Conservation (phyloP, 129 eudicot genomes). For the Rutidosis leptorrhynchoides region DNA sequence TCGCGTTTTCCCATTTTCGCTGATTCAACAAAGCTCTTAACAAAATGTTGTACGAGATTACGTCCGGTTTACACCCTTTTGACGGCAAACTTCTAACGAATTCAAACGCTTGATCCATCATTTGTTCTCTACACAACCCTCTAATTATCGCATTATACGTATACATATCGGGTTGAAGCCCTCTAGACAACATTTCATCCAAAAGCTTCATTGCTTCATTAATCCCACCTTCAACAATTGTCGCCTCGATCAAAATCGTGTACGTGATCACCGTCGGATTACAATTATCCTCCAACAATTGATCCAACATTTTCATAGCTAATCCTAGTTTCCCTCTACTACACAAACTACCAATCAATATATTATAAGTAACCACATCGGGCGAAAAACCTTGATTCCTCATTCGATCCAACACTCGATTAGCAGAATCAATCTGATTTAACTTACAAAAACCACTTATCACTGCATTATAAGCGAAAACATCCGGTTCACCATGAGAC, state of each 20-base stretch:
- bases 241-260: slow-evolving; percentile 68
- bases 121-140: slow-evolving; percentile 65
- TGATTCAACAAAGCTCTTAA: slow-evolving; percentile 54
- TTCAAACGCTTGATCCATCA: slow-evolving; percentile 54
- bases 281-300: slow-evolving; percentile 47
- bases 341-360: slow-evolving; percentile 66
- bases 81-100: slow-evolving; percentile 45
- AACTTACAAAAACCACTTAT: slow-evolving; percentile 71
- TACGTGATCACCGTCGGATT: slow-evolving; percentile 61
- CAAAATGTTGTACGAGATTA: slow-evolving; percentile 53
- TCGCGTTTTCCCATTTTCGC: slow-evolving; percentile 59
- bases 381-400: slow-evolving; percentile 59
- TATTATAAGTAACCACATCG: slow-evolving; percentile 64
- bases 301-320: slow-evolving; percentile 58
- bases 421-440: slow-evolving; percentile 57
- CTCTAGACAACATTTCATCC: slow-evolving; percentile 58
- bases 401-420: slow-evolving; percentile 53
- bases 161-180: slow-evolving; percentile 68
- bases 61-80: slow-evolving; percentile 58
- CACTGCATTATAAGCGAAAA: slow-evolving; percentile 65
- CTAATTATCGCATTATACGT: slow-evolving; percentile 64
- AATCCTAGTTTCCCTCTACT: slow-evolving; percentile 52
- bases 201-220: slow-evolving; percentile 65
- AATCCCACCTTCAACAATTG: slow-evolving; percentile 51
- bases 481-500: slow-evolving; percentile 56